Conservation (phyloP, 1,284 basidiomycete genomes). For the Boletellus dicymbophilus region DNA sequence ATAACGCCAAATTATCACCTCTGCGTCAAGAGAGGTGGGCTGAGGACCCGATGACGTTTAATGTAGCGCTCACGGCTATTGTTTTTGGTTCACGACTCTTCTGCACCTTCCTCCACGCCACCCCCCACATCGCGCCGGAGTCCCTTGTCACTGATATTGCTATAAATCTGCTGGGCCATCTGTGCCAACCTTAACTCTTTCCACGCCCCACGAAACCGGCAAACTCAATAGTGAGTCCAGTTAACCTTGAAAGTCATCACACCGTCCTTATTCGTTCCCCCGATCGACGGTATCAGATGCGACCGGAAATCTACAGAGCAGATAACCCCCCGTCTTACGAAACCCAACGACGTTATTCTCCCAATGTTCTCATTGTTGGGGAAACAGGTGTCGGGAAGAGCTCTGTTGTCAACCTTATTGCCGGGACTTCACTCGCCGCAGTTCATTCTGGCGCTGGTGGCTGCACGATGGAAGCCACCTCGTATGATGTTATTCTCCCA, state of each 20-base stretch:
- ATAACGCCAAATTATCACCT: too few species aligned
- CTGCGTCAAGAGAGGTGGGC: not conserved
- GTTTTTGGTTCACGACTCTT: not conserved
- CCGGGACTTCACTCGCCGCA: slow-evolving; percentile 17
- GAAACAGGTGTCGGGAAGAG: slow-evolving; percentile 28
- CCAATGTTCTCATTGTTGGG: slow-evolving; percentile 29
- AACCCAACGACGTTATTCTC: slow-evolving; percentile 13
- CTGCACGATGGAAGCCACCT: slow-evolving; percentile 26
- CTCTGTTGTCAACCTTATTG: slow-evolving; percentile 27
- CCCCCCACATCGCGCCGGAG: not conserved
- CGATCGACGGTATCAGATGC: slow-evolving; percentile 11
- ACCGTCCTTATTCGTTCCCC: slow-evolving; percentile 3
- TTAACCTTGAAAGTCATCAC: not conserved
- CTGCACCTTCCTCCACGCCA: not conserved
- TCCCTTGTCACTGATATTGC: not conserved
- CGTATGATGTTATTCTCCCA: slow-evolving; percentile 20
- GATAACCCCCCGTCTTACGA: slow-evolving; percentile 22
- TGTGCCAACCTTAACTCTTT: slow-evolving; percentile 1
- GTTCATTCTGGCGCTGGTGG: slow-evolving; percentile 16
- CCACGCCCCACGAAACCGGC: not conserved
- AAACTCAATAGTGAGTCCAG: slow-evolving; percentile 12
- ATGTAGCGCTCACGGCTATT: slow-evolving; percentile 15
- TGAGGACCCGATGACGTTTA: not conserved
- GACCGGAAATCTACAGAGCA: not conserved
- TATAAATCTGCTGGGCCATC: slow-evolving; percentile 21